phyloP scores from a whole-genome alignment of 148 eudicot genomes.

The Cornus florida region DNA sequence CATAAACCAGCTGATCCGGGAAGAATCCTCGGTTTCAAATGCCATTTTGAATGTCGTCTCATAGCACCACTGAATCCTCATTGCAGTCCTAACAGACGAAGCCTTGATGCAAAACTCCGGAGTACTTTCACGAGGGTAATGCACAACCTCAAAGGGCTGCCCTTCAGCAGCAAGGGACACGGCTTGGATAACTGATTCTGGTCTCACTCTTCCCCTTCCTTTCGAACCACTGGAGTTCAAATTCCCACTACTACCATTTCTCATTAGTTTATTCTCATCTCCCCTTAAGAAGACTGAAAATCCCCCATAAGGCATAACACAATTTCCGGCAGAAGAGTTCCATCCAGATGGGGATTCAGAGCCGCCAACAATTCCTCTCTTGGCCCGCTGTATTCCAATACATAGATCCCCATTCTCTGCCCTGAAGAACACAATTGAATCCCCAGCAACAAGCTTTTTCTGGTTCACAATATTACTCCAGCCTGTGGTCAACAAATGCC shows the following conservation, averaged over 20 bases:
- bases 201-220: conserved; percentile 38
- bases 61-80: conserved; percentile 49
- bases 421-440: conserved; percentile 56
- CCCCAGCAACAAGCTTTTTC: conserved; percentile 63
- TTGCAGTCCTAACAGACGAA: conserved; percentile 39
- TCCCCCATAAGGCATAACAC: conserved; percentile 24
- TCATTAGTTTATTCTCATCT: conserved; percentile 32
- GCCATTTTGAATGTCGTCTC: conserved; percentile 67
- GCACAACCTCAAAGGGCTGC: conserved; percentile 50
- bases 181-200: conserved; percentile 44
- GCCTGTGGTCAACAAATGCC: conserved; percentile 63
- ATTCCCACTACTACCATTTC: conserved; percentile 29
- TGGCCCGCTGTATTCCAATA: conserved; percentile 54
- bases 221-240: conserved; percentile 11
- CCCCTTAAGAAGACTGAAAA: conserved; percentile 39
- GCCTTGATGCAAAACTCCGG: conserved; percentile 53
- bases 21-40: conserved; percentile 57
- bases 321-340: conserved; percentile 36
- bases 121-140: conserved; percentile 50
- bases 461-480: conserved; percentile 67
- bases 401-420: conserved; percentile 53
- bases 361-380: conserved; percentile 32
- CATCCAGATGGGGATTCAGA: conserved; percentile 35
- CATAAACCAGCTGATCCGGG: conserved; percentile 62
- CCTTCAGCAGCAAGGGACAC: conserved; percentile 37